phyloP scores from a whole-genome alignment of 108 stramenopile species.

The Seminavis robusta region DNA sequence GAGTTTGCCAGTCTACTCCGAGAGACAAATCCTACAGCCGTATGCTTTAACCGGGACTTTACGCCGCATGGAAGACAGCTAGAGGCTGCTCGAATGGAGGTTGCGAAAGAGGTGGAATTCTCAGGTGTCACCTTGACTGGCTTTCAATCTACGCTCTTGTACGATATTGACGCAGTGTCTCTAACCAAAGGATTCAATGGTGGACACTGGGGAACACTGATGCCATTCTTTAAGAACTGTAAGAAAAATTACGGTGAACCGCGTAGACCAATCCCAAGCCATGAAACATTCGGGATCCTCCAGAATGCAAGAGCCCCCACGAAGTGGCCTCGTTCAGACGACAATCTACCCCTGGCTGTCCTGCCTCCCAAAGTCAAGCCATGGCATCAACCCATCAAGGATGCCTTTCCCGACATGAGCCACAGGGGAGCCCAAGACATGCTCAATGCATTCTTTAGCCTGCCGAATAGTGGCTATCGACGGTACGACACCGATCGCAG shows the following conservation, averaged over 20 bases:
- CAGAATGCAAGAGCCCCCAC: conserved; percentile 5
- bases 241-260: conserved; percentile 27
- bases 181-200: conserved; percentile 28
- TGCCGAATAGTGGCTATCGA: conserved; percentile 12
- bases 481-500: conserved; percentile 29
- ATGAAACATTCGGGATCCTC: conserved; percentile 24
- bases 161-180: conserved; percentile 22
- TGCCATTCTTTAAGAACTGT: conserved; percentile 39
- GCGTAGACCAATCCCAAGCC: conserved; percentile 15
- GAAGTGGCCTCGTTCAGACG: conserved; percentile 1
- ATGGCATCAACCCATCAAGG: conserved; percentile 31
- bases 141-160: conserved; percentile 27
- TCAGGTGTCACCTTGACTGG: background rate
- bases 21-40: conserved; percentile 18
- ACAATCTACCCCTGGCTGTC: conserved; percentile 13
- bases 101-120: background rate
- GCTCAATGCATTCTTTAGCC: conserved; percentile 22
- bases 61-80: conserved; percentile 19
- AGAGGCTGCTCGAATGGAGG: background rate
- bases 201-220: conserved; percentile 45
- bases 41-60: conserved; percentile 34
- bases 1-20: too few species aligned
- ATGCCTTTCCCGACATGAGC: conserved; percentile 32
- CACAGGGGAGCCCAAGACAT: conserved; percentile 7
- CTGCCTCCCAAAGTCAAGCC: conserved; percentile 3